phyloP scores from a whole-genome alignment of 768 basidiomycete genomes.

The Termitomyces sp. region DNA sequence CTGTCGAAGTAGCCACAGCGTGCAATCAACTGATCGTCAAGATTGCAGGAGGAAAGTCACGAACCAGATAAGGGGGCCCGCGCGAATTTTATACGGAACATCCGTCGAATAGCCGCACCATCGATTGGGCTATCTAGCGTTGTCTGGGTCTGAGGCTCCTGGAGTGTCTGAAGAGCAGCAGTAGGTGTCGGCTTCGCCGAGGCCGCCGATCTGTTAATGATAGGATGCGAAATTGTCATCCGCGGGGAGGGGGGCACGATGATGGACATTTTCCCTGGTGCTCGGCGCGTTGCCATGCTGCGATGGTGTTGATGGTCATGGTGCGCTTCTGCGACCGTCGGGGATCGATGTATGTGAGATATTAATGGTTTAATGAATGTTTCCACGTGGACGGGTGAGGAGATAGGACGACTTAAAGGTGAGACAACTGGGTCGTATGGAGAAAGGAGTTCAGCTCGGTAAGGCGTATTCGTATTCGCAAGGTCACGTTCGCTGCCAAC shows the following conservation, averaged over 20 bases:
- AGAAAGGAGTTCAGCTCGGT: not conserved
- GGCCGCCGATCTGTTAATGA: not conserved
- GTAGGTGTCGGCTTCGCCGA: conserved; percentile 1
- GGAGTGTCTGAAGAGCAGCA: not conserved
- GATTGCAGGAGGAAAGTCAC: not conserved
- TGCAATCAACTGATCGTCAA: not conserved
- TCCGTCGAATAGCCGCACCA: conserved; percentile 26
- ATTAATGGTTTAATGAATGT: conserved; percentile 19
- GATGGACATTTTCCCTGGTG: conserved; percentile 9
- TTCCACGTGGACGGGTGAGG: conserved; percentile 17
- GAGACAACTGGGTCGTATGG: conserved; percentile 21
- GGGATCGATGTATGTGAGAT: conserved; percentile 21
- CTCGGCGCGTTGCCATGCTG: conserved; percentile 11
- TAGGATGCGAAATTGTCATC: conserved; percentile 5
- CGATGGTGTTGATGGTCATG: conserved; percentile 13
- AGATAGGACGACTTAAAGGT: conserved; percentile 16
- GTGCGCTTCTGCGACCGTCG: conserved; percentile 26
- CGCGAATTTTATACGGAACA: conserved; percentile 30
- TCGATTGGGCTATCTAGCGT: conserved; percentile 14
- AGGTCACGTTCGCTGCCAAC: conserved; percentile 41
- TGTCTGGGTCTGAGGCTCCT: not conserved
- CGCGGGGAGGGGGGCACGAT: conserved; percentile 17
- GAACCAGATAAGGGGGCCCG: conserved; percentile 11
- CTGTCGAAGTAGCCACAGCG: not conserved
- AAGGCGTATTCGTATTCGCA: conserved; percentile 9